A percentile compares a stretch with the other conserved stretches of the same genome.
phyloP scores from a whole-genome alignment of 768 basidiomycete genomes.

The Mycena polygramma region DNA sequence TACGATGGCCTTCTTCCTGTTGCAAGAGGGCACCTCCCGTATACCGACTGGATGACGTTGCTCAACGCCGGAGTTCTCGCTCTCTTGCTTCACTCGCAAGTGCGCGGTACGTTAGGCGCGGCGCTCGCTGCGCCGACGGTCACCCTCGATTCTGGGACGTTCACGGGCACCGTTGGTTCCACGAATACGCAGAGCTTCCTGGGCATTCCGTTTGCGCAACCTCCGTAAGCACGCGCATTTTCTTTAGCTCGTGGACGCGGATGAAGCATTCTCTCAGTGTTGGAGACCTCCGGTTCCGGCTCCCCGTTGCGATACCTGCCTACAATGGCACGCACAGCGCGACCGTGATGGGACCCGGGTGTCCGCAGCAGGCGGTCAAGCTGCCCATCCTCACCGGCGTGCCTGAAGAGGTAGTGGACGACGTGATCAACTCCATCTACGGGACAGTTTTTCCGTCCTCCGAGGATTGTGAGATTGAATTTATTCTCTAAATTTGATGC shows the following conservation, averaged over 20 bases:
- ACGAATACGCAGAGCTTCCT: slow-evolving; percentile 54
- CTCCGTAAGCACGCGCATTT: slow-evolving; percentile 57
- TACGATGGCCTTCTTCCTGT: not conserved
- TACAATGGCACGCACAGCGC: slow-evolving; percentile 56
- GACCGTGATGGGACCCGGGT: slow-evolving; percentile 57
- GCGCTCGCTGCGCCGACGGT: slow-evolving; percentile 51
- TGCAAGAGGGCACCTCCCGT: not conserved
- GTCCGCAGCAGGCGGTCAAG: slow-evolving; percentile 58
- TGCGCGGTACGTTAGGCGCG: slow-evolving; percentile 37
- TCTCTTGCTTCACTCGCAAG: slow-evolving; percentile 18
- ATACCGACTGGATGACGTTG: slow-evolving; percentile 9
- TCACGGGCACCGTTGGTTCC: slow-evolving; percentile 55
- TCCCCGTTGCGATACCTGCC: slow-evolving; percentile 52
- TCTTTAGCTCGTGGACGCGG: not conserved
- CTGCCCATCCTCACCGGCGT: slow-evolving; percentile 53
- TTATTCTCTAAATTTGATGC: not conserved
- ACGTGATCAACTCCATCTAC: slow-evolving; percentile 48
- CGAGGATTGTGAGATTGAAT: slow-evolving; percentile 60
- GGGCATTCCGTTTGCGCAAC: slow-evolving; percentile 68
- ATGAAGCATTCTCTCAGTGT: slow-evolving; percentile 40
- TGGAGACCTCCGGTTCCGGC: slow-evolving; percentile 56
- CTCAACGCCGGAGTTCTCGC: slow-evolving; percentile 18
- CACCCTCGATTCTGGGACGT: slow-evolving; percentile 57
- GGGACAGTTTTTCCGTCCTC: slow-evolving; percentile 47
- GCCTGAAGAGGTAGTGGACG: slow-evolving; percentile 50